A percentile compares a stretch with the other conserved stretches of the same genome.
Evolutionary conservation across 192 early-diverging fungal genomes (phyloP).

Genomic region (Haplosporangium gracile): DNA sequence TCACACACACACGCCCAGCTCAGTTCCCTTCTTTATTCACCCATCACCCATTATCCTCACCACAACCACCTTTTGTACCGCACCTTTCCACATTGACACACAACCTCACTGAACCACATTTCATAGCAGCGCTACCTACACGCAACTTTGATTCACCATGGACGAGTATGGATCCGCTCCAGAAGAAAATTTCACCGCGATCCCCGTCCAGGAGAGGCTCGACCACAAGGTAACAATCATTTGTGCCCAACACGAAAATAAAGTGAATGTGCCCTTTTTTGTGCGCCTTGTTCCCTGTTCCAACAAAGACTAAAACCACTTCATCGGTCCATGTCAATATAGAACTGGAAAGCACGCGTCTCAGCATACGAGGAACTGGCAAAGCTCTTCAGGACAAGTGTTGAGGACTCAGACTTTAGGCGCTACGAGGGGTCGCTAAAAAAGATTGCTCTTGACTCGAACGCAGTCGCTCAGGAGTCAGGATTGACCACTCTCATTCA

Average conservation of each 20-base stretch:
- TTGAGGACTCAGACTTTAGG: slow-evolving; percentile 75
- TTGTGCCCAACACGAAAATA: not conserved
- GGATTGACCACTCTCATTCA: slow-evolving; percentile 82
- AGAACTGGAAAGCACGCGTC: slow-evolving; percentile 96
- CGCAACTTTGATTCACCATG: slow-evolving; percentile 17
- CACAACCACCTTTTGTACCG: not conserved
- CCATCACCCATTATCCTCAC: not conserved
- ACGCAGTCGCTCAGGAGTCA: slow-evolving; percentile 92
- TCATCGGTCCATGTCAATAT: not conserved
- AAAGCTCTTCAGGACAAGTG: slow-evolving; percentile 75
- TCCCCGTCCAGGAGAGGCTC: slow-evolving; percentile 85
- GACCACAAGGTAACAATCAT: slow-evolving; percentile 79
- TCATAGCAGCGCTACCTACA: not conserved
- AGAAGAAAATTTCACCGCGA: slow-evolving; percentile 83
- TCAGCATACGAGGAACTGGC: slow-evolving; percentile 87
- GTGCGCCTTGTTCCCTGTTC: slow-evolving; percentile 12
- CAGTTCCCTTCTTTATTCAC: not conserved
- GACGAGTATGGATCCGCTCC: slow-evolving; percentile 50
- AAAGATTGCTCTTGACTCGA: slow-evolving; percentile 88
- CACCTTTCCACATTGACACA: not conserved
- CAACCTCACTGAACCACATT: not conserved
- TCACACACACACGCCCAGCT: not conserved
- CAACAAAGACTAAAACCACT: slow-evolving; percentile 19
- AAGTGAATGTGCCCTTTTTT: not conserved
- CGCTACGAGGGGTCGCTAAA: slow-evolving; percentile 79